Evolutionary conservation across 768 basidiomycete genomes (phyloP), one percentile per base, ranked within the genome.

Genomic region (Neoboletus brunneissimus): DNA sequence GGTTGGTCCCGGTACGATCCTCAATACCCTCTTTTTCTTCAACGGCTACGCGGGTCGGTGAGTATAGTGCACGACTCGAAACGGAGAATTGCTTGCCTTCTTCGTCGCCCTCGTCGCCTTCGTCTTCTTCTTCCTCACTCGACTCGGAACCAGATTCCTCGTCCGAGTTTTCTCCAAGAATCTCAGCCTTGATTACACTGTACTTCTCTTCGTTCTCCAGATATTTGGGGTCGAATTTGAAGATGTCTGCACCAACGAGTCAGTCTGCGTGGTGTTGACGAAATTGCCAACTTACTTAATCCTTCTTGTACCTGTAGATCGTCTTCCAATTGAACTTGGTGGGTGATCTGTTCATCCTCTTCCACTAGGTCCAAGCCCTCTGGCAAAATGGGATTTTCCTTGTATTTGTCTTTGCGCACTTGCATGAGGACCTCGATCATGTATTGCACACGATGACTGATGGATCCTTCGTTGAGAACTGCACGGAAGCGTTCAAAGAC

Each of bases 391-490:
- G 95, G 95, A 71, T 99, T 98, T 68, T 98, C 97, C 80, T 98
- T 98, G 80, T 92, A 98, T 74, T 94, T 95, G 79, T 99, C 97
- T 77, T 97, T 98, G 63, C 97, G 81, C 9, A 97, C 92, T 74
- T 98, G 97, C 92, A 99, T 98, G 46, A 98, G 80, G 4, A 98
- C 97, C 75, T 98, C 97, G 63, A 99, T 93, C 97, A 98, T 98
- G 75, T 98, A 99, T 69, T 98, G 97, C 29, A 96, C 92, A 63
- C 97, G 86, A 64, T 98, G 94, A 66, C 91, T 94, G 72, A 99
- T 96, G 43, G 81, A 77, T 25, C 94, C 94, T 72, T 98, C 97
- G 72, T 98, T 97, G 34, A 99, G 77, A 10, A 98, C 94, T 1
- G 93, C 92, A 45, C 97, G 88, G 84, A 98, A 98, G 23, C 95